Evolutionary conservation across 148 eudicot genomes (phyloP).

Genomic region (Talinum fruticosum): DNA sequence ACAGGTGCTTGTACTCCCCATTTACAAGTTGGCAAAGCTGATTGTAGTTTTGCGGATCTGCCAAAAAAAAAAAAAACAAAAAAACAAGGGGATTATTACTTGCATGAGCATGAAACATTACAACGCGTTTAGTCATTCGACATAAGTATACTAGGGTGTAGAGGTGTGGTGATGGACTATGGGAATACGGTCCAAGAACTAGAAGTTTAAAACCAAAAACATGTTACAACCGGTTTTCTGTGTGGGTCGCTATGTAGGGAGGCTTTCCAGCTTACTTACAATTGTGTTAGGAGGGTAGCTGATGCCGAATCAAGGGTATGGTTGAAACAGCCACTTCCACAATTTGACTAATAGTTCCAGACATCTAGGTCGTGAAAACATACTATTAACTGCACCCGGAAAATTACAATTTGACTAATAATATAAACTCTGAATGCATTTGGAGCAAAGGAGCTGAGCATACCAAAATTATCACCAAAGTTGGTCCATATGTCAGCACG

Average conservation of each 20-base stretch:
- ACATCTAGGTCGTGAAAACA: not conserved
- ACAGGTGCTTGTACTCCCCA: constrained; percentile 87
- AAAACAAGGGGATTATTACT: not conserved
- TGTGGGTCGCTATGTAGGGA: not conserved
- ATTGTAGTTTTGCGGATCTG: constrained; percentile 66
- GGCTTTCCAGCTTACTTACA: not conserved
- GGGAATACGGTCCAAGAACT: not conserved
- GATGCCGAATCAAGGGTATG: not conserved
- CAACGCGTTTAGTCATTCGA: not conserved
- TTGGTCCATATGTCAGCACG: constrained; percentile 63
- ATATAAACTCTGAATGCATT: not conserved
- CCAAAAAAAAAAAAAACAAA: constrained; percentile 20
- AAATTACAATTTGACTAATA: not conserved
- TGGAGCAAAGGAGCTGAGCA: not conserved
- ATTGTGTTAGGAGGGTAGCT: not conserved
- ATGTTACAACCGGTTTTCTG: no score
- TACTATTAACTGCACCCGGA: not conserved
- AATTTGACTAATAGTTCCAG: no score
- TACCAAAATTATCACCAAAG: constrained; percentile 76
- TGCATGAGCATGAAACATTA: not conserved
- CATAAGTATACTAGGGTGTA: not conserved
- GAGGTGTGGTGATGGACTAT: not conserved
- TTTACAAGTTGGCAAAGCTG: constrained; percentile 75
- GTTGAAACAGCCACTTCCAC: not conserved
- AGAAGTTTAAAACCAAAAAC: no score